Base-by-base conservation (phyloP, 2,329 filamentous ascomycete species). In the Pseudogymnoascus sp. region DNA sequence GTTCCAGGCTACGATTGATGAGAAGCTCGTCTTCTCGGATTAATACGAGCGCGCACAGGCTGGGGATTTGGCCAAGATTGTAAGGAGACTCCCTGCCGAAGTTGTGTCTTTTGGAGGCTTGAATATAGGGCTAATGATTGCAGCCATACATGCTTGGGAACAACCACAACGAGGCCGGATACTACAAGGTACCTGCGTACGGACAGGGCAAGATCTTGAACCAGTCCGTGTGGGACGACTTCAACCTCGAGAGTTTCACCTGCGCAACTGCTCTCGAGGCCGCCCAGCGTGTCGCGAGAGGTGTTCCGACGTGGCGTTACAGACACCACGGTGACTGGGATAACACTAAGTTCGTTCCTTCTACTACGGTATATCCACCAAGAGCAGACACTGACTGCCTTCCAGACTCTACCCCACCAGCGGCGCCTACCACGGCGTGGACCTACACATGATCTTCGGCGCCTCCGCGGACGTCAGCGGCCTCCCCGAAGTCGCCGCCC, bases 301-400 rank as follows among this genome's bases (percentile, higher is more conserved):
- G 68, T 1, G 67, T 70, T 6, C 69, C 72, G 2, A 71, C 70
- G 2, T 75, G 71, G 70, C 69, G 72, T 14, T 75, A 74, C 60
- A 63, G 67, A 12, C 74, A 71, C 60, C 68, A 71, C 28, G 72
- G 71, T 6, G 66, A 69, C 33, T 75, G 70, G 37, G 66, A 68
- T 4, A 73, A 74, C 41, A 56, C 50, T 22, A 56, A n/a, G 50
- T 56, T 22, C 5, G 50, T 33, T 16, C 16, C 28, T 56, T 56
- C 22, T 22, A 33, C n/a, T 33, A 8, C 50, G 12, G 28, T 33
- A 22, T 33, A 56, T 33, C 50, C n/a, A 56, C n/a, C n/a, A 56
- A 19, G 28, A 8, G 28, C 11, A 56, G 28, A 33, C 0, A 7
- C 50, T 56, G 7, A 56, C n/a, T 10, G n/a, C 16, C 10, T 56